Conservation (phyloP, 257 asterid species). For the Nicotiana undulata region DNA sequence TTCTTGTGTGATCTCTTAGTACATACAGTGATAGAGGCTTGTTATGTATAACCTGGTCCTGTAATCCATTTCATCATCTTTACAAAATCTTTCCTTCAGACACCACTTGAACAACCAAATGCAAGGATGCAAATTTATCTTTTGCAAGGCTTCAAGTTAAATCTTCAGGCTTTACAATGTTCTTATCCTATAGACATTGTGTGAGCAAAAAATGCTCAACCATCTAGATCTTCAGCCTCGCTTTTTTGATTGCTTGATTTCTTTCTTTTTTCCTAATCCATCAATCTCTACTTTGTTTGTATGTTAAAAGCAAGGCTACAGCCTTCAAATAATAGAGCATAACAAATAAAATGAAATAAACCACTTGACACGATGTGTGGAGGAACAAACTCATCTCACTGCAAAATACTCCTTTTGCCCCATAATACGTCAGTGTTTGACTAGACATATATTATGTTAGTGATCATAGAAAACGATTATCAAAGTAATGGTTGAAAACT, state of each 20-base stretch:
- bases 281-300: neutral
- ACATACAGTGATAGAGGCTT: constrained; percentile 19
- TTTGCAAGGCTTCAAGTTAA: neutral
- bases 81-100: neutral
- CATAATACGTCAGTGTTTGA: neutral
- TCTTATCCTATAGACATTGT: neutral
- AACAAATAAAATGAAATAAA: neutral
- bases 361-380: too few relatives aligned
- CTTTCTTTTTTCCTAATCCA: neutral
- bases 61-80: constrained; percentile 8
- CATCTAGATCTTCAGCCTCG: neutral
- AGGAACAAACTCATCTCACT: neutral
- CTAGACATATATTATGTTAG: neutral
- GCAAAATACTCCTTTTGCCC: neutral
- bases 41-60: constrained; percentile 29
- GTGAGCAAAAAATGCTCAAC: neutral
- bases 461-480: neutral
- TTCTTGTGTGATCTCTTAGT: constrained; percentile 15
- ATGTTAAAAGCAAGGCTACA: too few relatives aligned
- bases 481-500: neutral
- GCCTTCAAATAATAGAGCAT: neutral
- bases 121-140: neutral
- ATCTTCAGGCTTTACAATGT: neutral
- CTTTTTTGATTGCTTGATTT: neutral
- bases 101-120: neutral